A percentile compares a stretch with the other conserved stretches of the same genome.
These are phyloP conservation scores for Erucastrum elatum DNA, from an alignment of 345 rosid genomes.

Conservation along the genomic window DNA sequence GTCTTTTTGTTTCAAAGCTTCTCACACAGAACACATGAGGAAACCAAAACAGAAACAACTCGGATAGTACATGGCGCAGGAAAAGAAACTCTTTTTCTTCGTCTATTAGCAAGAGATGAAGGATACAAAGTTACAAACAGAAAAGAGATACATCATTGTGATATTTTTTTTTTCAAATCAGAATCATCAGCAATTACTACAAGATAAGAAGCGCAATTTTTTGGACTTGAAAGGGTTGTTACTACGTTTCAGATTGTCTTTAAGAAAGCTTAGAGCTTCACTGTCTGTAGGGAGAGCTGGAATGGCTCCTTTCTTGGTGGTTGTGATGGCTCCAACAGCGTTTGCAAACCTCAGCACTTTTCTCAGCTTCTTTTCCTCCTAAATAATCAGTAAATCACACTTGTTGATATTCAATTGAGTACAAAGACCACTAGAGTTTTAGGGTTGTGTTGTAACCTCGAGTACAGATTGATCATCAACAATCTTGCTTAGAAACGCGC, in stretches of 20 bases:
- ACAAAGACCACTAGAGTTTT: not conserved
- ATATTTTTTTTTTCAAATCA: not conserved
- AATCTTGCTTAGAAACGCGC: slow-evolving; percentile 73
- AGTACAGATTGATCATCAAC: slow-evolving; percentile 73
- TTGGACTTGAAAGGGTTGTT: not conserved
- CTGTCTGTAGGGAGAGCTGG: slow-evolving; percentile 73
- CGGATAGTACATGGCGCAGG: not conserved
- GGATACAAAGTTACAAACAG: not conserved
- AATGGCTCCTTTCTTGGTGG: slow-evolving; percentile 94
- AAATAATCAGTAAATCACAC: slow-evolving; percentile 6
- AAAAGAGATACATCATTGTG: not conserved
- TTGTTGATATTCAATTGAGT: not conserved
- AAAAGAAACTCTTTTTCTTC: not conserved
- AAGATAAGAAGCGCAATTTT: not conserved
- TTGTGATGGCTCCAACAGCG: slow-evolving; percentile 97
- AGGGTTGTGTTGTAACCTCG: slow-evolving; percentile 48
- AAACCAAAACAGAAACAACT: not conserved
- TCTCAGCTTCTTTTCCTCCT: slow-evolving; percentile 75
- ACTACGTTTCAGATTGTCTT: slow-evolving; percentile 28
- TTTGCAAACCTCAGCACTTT: slow-evolving; percentile 73
- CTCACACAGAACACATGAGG: not conserved
- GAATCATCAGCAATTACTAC: not conserved
- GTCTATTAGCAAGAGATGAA: not conserved
- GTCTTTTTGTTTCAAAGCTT: no score
- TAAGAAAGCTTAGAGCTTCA: slow-evolving; percentile 54